Base-by-base conservation (phyloP, 1,139 yeast species). In the Hanseniaspora sp. region DNA sequence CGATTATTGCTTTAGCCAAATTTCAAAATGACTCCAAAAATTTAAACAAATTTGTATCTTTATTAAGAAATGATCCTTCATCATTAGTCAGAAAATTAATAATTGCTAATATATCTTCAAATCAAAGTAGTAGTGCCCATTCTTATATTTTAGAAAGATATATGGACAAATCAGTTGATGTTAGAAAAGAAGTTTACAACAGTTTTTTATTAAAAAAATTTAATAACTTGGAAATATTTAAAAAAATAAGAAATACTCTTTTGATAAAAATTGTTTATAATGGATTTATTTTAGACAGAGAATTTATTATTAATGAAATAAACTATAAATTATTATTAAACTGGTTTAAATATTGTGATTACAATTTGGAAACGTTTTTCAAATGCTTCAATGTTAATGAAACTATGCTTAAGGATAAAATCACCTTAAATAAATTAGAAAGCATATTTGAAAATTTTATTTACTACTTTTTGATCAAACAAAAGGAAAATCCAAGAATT, bases 1-100 rank as follows among this genome's bases (percentile, higher is more conserved):
- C 96, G 0, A 82, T 87, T 0, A 76, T 85, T 39, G 87, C 95
- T 11, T 69, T 90, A 49, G 79, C 95, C 0, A 73, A 88, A 58
- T 82, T 92, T 60, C 96, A 90, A 67, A 79, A 76, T 35, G 73
- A 74, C 48, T 78, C 30, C 2, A 39, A 51, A 3, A 51, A 18
- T 12, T 12, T 51, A 5, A 37, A 44, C 11, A 31, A 34, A 33
- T 51, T 51, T 44, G 47, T 51, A 1, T 44, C 33, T 13, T n/a
- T 51, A 73, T 42, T 75, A 73, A 45, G 52, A 46, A 48, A 45
- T 29, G 47, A 53, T 31, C 29, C 47, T 5, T 48, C 53, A 18
- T 13, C 48, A 9, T 23, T 37, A 13, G 43, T 42, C 11, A 46
- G 52, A 46, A 47, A 46, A 23, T 11, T 46, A 6, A 46, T 42